Percentiles rank a stretch among this genome's conserved stretches.
Evolutionary conservation across 1,284 basidiomycete genomes (phyloP).

Genomic region (Crepidotus sp.): DNA sequence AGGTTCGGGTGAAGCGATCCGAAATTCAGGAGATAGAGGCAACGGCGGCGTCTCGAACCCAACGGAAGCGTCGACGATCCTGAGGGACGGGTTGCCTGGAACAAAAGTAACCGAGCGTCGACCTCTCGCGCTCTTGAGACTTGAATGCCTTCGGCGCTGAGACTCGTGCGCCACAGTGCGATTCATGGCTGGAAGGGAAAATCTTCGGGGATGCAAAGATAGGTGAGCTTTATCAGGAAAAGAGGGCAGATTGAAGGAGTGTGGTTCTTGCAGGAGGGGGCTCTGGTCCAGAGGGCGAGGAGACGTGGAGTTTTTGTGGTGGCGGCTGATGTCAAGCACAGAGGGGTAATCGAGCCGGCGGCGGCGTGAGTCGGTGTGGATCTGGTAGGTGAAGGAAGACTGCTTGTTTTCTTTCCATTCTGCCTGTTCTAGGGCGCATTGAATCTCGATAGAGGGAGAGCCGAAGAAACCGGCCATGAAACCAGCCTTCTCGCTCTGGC

Average conservation of each 20-base stretch:
- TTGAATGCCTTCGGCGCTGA: constrained; percentile 22
- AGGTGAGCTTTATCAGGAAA: constrained; percentile 18
- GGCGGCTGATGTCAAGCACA: constrained; percentile 15
- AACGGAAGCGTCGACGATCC: constrained; percentile 18
- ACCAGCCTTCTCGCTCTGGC: constrained; percentile 23
- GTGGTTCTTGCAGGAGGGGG: constrained; percentile 6
- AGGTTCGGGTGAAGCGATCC: background rate
- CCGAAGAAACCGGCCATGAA: constrained; percentile 38
- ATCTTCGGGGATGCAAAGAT: constrained; percentile 20
- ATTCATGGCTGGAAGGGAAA: constrained; percentile 25
- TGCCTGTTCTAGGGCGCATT: constrained; percentile 17
- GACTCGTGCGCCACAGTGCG: constrained; percentile 9
- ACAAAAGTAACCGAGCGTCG: constrained; percentile 19
- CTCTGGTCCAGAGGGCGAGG: constrained; percentile 1
- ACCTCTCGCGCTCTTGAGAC: constrained; percentile 20
- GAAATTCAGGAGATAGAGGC: constrained; percentile 17
- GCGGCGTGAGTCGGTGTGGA: constrained; percentile 17
- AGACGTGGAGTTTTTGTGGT: constrained; percentile 5
- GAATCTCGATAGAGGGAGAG: constrained; percentile 37
- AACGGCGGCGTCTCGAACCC: constrained; percentile 16
- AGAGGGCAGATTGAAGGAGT: constrained; percentile 19
- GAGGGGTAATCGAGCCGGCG: constrained; percentile 12
- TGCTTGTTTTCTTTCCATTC: constrained; percentile 15
- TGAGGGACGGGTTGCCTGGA: constrained; percentile 20
- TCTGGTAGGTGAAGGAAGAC: constrained; percentile 15